These are phyloP conservation scores for Plasmodium sp. DNA, from an alignment of 169 alveolate genomes.

Conservation along the genomic window DNA sequence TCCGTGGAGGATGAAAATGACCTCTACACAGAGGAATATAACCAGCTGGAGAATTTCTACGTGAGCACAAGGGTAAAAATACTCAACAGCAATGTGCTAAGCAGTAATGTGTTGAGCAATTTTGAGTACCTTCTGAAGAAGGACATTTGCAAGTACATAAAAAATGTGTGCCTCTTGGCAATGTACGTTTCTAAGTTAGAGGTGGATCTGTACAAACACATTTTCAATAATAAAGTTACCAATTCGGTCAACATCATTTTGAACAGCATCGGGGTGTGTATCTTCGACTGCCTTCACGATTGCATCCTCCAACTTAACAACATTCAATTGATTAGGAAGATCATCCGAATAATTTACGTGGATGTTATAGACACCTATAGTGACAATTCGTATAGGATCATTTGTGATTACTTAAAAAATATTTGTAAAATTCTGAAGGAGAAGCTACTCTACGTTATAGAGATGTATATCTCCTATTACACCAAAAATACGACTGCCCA, in stretches of 20 bases:
- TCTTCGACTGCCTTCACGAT: conserved; percentile 33
- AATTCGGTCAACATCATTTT: conserved; percentile 35
- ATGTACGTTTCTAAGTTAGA: conserved; percentile 70
- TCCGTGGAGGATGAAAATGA: conserved; percentile 32
- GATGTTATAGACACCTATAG: conserved; percentile 64
- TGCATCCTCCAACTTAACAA: conserved; percentile 48
- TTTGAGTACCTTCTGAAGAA: conserved; percentile 27
- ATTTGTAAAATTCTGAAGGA: conserved; percentile 38
- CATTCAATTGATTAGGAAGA: conserved; percentile 59
- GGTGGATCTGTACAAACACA: conserved; percentile 18
- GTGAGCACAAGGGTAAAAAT: conserved; percentile 67
- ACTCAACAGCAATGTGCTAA: conserved; percentile 51
- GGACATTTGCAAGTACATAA: conserved; percentile 55
- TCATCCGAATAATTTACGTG: conserved; percentile 55
- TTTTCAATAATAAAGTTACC: conserved; percentile 34
- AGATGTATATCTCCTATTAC: conserved; percentile 66
- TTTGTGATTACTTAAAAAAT: conserved; percentile 56
- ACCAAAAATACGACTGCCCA: conserved; percentile 23
- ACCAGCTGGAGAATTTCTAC: conserved; percentile 31
- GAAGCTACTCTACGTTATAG: conserved; percentile 41
- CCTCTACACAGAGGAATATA: conserved; percentile 53
- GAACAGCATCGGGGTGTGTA: conserved; percentile 43
- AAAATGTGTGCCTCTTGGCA: conserved; percentile 41
- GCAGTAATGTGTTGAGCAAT: conserved; percentile 23
- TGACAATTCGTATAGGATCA: conserved; percentile 20